phyloP scores from a whole-genome alignment of 306 rosid genomes.

The Cyclanthera cordifolia region DNA sequence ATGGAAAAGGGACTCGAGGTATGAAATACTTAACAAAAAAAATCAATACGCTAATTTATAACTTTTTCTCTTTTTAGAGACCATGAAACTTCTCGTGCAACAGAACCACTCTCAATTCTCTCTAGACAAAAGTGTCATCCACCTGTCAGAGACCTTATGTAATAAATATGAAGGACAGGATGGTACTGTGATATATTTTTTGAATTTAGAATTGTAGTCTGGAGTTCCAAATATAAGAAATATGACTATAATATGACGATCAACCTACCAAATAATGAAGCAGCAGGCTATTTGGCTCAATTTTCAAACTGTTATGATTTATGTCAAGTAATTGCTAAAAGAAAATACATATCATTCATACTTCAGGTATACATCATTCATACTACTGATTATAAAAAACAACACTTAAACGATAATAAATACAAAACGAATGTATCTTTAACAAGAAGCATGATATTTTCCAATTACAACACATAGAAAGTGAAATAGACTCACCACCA shows the following conservation, averaged over 20 bases:
- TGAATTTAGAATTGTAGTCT: neutral
- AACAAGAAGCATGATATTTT: neutral
- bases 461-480: conserved; percentile 3
- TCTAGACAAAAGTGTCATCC: neutral
- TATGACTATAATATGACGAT: neutral
- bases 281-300: neutral
- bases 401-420: neutral
- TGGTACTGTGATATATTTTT: neutral
- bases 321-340: neutral
- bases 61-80: neutral
- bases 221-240: neutral
- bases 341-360: neutral
- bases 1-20: conserved; percentile 4
- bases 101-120: neutral
- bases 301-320: too few relatives aligned
- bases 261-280: neutral
- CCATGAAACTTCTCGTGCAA: neutral
- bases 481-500: conserved; percentile 35
- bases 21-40: conserved; percentile 3
- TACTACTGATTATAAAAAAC: too few relatives aligned
- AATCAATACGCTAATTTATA: neutral
- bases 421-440: neutral
- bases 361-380: neutral
- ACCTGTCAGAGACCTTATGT: too few relatives aligned
- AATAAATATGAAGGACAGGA: neutral